Percentiles rank a stretch among this genome's conserved stretches.
These are phyloP conservation scores for Candida smagusa DNA, from an alignment of 1,139 yeast genomes.

Conservation along the genomic window DNA sequence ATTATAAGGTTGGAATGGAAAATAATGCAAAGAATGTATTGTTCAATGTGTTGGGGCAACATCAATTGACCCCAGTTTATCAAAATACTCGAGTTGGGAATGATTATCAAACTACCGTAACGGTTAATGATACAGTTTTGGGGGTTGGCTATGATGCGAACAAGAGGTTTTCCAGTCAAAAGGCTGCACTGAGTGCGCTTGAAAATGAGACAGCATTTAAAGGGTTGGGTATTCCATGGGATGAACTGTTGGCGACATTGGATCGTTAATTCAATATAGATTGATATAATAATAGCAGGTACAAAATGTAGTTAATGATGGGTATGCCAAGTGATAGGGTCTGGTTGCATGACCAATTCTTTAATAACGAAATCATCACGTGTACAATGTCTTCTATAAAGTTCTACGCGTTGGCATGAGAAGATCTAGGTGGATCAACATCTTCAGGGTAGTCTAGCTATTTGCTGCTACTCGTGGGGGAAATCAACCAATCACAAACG, in stretches of 20 bases:
- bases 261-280: not conserved
- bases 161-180: constrained; percentile 29
- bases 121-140: constrained; percentile 24
- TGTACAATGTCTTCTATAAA: no score
- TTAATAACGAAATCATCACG: no score
- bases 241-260: not conserved
- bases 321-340: not conserved
- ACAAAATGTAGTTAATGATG: not conserved
- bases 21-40: constrained; percentile 24
- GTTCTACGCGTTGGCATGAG: no score
- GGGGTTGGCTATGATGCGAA: constrained; percentile 32
- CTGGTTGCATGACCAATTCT: no score
- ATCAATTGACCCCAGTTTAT: constrained; percentile 21
- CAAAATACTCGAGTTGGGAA: constrained; percentile 15
- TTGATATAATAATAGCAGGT: no score
- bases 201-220: constrained; percentile 17
- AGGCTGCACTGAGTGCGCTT: constrained; percentile 32
- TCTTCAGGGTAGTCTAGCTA: no score
- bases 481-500: constrained; percentile 1
- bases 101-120: constrained; percentile 22
- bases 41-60: constrained; percentile 24
- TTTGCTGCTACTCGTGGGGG: not conserved
- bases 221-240: constrained; percentile 14
- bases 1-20: constrained; percentile 15
- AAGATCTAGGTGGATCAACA: no score